Evolutionary conservation across 2,329 filamentous ascomycete species (phyloP), one percentile per base, ranked within the genome.

Genomic region (Pestalotiopsis sp.): DNA sequence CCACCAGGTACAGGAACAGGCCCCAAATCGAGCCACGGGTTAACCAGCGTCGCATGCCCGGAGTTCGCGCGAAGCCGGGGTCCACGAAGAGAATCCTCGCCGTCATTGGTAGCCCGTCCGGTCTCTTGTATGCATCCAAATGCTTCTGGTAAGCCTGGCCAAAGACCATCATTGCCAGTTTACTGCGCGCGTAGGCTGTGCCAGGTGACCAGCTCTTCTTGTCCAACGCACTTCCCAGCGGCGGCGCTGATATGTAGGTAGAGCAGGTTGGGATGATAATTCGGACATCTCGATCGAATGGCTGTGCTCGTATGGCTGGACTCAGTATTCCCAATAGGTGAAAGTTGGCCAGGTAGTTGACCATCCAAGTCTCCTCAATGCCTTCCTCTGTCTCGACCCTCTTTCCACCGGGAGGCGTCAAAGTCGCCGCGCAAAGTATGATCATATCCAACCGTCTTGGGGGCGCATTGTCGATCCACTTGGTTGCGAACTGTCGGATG

Each of bases 261-360:
- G 93, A 91, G 79, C 97, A 99, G 0, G 93, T 97, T 1, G 93
- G 86, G 72, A 98, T 89, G 68, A 99, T 87, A 70, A 99, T 87
- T 70, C 96, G 88, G 17, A 99, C 94, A 79, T 99, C 96, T 75
- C 96, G 90, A 79, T 99, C 96, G 67, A 97, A 90, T 1, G 96
- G 96, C 80, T 99, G 96, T 1, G 93, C 94, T 72, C 94, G 90
- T 70, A 99, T 86, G 0, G 96, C 95, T 0, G 96, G 96, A 74
- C 92, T 96, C 45, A 99, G 85, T 38, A 99, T 97, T 72, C 93
- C 93, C 59, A 99, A 86, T 3, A 99, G 86, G 77, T 99, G 97
- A 82, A 98, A 98, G 80, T 98, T 98, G 71, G 94, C 92, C 52
- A 99, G 87, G 79, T 94, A 99, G 78, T 99, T 99, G 74, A 98